Evolutionary conservation across 495 filamentous ascomycete species (phyloP).

Genomic region (Niebla homalea): DNA sequence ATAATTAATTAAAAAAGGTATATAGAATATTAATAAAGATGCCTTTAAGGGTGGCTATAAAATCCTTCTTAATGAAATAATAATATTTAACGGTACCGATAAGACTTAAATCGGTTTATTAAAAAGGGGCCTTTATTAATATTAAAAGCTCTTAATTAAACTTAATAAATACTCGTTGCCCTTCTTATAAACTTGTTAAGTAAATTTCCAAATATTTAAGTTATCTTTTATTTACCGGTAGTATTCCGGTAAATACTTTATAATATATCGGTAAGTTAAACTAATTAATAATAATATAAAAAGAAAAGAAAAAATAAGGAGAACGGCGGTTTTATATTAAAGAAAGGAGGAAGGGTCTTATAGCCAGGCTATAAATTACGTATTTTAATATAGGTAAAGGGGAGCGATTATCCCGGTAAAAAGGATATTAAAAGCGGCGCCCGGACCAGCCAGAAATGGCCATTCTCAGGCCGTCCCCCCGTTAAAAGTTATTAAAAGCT

Average conservation of each 20-base stretch:
- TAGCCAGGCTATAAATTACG: no score
- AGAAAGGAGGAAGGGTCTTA: no score
- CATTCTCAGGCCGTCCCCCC: no score
- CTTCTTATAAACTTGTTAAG: conserved; percentile 1
- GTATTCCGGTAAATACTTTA: background rate
- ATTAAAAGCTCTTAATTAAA: background rate
- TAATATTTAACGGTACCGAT: conserved; percentile 3
- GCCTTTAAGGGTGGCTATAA: background rate
- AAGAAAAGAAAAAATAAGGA: no score
- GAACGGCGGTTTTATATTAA: no score
- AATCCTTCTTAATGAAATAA: conserved; percentile 4
- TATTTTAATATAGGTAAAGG: no score
- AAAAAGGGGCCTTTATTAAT: conserved; percentile 3
- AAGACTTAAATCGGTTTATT: background rate
- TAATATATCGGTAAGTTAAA: conserved; percentile 2
- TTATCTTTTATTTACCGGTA: background rate
- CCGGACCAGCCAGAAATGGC: no score
- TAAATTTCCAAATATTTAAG: conserved; percentile 1
- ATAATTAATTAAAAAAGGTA: conserved; percentile 4
- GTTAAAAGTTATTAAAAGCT: no score
- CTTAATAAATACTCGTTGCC: background rate
- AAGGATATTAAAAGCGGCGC: no score
- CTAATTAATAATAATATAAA: background rate
- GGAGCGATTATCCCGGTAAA: no score
- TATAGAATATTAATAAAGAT: conserved; percentile 7